Evolutionary conservation across 371 early-diverging fungal genomes (phyloP), one percentile per base, ranked within the genome.

Genomic region (Gilbertella persicaria): DNA sequence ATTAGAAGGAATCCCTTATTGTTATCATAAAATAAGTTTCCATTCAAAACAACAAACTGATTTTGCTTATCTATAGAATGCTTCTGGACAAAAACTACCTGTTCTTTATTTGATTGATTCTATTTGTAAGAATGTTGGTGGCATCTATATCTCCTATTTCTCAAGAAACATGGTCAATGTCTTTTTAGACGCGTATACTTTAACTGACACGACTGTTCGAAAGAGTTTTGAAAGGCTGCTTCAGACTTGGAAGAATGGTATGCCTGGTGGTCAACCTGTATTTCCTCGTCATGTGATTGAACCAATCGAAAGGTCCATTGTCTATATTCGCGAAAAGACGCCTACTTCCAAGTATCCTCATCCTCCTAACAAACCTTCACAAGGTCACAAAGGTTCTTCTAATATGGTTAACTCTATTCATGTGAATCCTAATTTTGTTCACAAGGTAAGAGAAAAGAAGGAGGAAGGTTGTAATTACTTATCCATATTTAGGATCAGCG

Each of bases 41-140:
- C n/a, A n/a, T n/a, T n/a, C n/a, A 36, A 36, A 36, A 36, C 10
- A 36, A 36, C n/a, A n/a, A n/a, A n/a, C n/a, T n/a, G n/a, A n/a
- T n/a, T n/a, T 24, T 44, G 12, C 9, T 25, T 45, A 37, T 33
- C 29, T 58, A 38, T 69, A 92, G 91, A 89, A 84, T 44, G 82
- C 82, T 16, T 77, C 88, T 19, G 79, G 73, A 28, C 86, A 86
- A 58, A 95, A 94, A 73, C 76, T 96, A 19, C 95, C 96, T 16
- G 79, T 88, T 3, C 73, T 96, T 26, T 96, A 94, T 70, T 80
- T 96, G 38, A 81, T 96, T 53, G 97, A 96, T 73, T 95, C 95
- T 29, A 95, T 96, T 20, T 82, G 85, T 69, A 96, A 96, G 75
- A 93, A 93, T 69, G 87, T 93, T 25, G 94, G 94, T 17, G 86